phyloP scores from a whole-genome alignment of 139 green algal genomes.

The Chlorella sp. region DNA sequence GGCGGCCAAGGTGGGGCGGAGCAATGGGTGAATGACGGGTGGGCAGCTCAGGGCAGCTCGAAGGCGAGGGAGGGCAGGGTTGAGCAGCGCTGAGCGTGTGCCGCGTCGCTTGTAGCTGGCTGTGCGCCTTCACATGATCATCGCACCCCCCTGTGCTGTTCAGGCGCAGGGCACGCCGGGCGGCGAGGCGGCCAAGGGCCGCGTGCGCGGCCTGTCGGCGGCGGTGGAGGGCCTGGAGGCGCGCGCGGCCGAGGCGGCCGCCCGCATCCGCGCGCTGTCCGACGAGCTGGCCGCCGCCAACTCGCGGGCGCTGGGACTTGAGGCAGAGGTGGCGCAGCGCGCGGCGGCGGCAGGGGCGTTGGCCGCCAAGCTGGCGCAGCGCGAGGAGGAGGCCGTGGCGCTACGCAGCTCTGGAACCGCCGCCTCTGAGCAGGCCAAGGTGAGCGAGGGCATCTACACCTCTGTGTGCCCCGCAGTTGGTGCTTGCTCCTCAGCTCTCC shows the following conservation, averaged over 20 bases:
- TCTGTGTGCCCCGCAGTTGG: background rate
- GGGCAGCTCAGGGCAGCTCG: no score
- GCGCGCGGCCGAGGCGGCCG: background rate
- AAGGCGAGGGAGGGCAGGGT: no score
- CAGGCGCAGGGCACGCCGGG: constrained; percentile 16
- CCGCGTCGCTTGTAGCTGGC: no score
- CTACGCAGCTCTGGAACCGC: background rate
- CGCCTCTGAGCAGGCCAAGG: constrained; percentile 7
- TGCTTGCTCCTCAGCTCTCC: background rate
- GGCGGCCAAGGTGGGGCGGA: constrained; percentile 19
- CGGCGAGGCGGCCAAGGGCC: constrained; percentile 27
- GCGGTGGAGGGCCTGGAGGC: background rate
- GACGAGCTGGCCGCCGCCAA: background rate
- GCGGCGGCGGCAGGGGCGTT: background rate
- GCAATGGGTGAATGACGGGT: background rate
- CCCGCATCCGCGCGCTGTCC: background rate
- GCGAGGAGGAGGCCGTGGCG: background rate
- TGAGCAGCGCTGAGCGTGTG: no score
- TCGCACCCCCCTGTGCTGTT: no score
- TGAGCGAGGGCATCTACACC: background rate
- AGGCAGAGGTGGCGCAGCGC: constrained; percentile 1
- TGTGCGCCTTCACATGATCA: no score
- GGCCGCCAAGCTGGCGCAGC: background rate
- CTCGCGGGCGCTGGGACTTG: constrained; percentile 8
- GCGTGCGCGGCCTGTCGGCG: background rate